Base-by-base conservation (phyloP, 2,329 filamentous ascomycete genomes). In the Calonectria crousiana region DNA sequence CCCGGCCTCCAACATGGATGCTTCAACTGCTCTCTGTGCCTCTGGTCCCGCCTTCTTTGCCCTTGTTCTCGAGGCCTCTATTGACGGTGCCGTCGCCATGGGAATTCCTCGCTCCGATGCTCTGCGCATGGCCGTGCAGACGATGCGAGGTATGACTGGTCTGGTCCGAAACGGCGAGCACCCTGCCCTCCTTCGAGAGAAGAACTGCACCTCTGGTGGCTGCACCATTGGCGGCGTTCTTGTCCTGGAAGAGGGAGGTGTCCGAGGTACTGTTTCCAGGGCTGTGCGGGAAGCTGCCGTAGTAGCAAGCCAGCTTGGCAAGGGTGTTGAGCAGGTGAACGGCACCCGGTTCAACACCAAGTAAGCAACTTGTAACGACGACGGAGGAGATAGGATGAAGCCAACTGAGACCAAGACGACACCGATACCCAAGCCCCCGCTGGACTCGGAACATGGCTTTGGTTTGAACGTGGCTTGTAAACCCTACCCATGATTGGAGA, bases 71-170 rank as follows among this genome's bases (percentile, higher is more conserved):
- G 94, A 96, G 84, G 93, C 93, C 9, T 90, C 94, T 58, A 92
- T 94, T 18, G 94, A 96, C 79, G 94, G 94, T 9, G 94, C 92
- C 5, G 93, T 96, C 1, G 93, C 94, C 18, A 95, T 95, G 92
- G 94, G 94, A 0, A 81, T 96, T 38, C 93, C 94, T 5, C 88
- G 94, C 62, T 90, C 89, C 2, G 93, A 95, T 81, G 94, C 94
- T 0, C 92, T 92, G 82, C 86, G 91, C 74, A 95, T 96, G 93
- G 94, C 94, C 32, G 93, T 94, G 1, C 94, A 96, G 87, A 92
- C 92, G 16, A 95, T 95, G 93, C 89, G 91, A 77, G 94, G 94
- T 28, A 92, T 93, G 0, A 93, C 94, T 0, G 91, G 90, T 0
- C 81, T 96, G 79, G 91, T 96, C 14, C 87, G 94, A 70, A 89